Base-by-base conservation (phyloP, 306 rosid species). In the Boehmeria nivea region DNA sequence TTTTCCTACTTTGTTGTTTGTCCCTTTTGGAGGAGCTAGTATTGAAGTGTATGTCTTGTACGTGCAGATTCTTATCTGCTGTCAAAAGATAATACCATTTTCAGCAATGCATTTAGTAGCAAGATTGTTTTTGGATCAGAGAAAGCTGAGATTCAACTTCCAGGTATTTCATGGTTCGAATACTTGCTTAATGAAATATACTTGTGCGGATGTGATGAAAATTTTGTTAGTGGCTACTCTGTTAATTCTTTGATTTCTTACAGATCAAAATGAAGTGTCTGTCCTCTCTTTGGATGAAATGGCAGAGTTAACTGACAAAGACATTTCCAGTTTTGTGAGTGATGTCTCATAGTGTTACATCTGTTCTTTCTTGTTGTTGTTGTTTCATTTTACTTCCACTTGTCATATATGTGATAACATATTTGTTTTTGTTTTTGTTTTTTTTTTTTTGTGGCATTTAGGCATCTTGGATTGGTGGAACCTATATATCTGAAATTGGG, bases 391-490 rank as follows among this genome's bases (percentile, higher is more conserved):
- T 51, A 50, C 45, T 49, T 17, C 31, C 6, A 8, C 34, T 22
- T 39, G n/a, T 38, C 34, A 37, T 66, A 64, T 65, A 58, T 25
- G 18, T 63, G 54, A 38, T 38, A 46, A 33, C 31, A 34, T 10
- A 15, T 22, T 58, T 26, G 26, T 68, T 20, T 61, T 12, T 59
- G 49, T 54, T 59, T n/a, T n/a, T n/a, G n/a, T n/a, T n/a, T n/a
- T n/a, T n/a, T n/a, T n/a, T n/a, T n/a, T n/a, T n/a, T 47, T 5
- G 38, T 42, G 39, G 9, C 12, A 39, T 64, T 45, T 65, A 91
- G 99, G 89, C 89, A 58, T 85, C 94, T 64, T 73, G 80, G 87
- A 77, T 93, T 63, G 89, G 82, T 55, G 99, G 99, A 67, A 81
- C 93, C 52, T 93, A 93, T 77, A 54, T 49, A 56, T 57, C 69